Base-by-base conservation (phyloP, 352 stramenopile species). In the Peronospora farinosa region DNA sequence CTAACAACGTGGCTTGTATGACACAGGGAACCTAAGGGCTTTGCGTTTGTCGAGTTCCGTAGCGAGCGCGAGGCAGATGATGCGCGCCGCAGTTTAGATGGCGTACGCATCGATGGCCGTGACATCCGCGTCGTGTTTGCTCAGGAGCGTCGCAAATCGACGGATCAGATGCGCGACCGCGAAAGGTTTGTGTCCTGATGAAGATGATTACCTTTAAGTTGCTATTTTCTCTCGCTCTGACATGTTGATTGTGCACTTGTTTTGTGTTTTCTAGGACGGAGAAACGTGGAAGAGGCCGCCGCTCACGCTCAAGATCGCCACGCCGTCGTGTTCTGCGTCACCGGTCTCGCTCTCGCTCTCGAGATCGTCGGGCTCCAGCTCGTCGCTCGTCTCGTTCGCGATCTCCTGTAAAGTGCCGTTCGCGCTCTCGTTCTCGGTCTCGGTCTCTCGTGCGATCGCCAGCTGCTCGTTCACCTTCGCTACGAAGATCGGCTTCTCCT, bases 21-120 rank as follows among this genome's bases (percentile, higher is more conserved):
- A 46, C 47, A 40, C 38, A 92, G 80, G 51, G 80, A 97, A 49
- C 71, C 88, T n/a, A 97, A 97, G 65, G 93, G 91, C 16, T 97
- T 97, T 77, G 91, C 93, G 0, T 98, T 98, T 53, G 90, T 98
- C 54, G 93, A 98, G 62, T 97, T 97, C 69, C 82, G 86, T 49
- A 94, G 76, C 36, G 85, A 95, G n/a, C 81, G 84, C 42, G 88
- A 95, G 47, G 93, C 93, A 5, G 74, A 90, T 17, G 88, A 96
- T 43, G 93, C 93, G 7, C 79, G 86, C 17, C 80, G 92, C 51
- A 89, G 90, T 52, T 77, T 98, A 60, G 88, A 98, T 65, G 86
- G 84, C 17, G 84, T 89, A 52, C 67, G 84, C 40, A 86, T 98
- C 47, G 94, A 97, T 46, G 93, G 93, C 45, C 77, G 86, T 32